phyloP scores from a whole-genome alignment of 2,329 filamentous ascomycete genomes.

The Colletotrichum spaethianum region DNA sequence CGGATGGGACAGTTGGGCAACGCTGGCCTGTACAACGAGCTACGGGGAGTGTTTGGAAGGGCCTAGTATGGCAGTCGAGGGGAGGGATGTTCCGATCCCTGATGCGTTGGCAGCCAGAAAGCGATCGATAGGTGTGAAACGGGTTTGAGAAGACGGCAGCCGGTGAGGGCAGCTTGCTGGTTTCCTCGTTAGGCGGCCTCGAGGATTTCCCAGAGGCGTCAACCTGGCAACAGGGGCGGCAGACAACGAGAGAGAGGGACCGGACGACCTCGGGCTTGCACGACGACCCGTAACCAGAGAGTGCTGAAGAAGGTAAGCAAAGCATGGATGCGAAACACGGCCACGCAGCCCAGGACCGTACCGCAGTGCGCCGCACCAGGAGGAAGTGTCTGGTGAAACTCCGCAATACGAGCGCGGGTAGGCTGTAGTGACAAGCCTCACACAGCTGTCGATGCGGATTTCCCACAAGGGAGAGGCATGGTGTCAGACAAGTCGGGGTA shows the following conservation, averaged over 20 bases:
- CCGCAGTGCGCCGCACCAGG: constrained; percentile 9
- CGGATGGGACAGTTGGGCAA: constrained; percentile 3
- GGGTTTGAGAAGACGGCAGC: constrained; percentile 23
- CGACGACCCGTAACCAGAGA: constrained; percentile 9
- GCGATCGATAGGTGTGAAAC: constrained; percentile 33
- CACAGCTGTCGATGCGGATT: constrained; percentile 28
- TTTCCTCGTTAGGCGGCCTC: constrained; percentile 6
- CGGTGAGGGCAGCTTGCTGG: constrained; percentile 2
- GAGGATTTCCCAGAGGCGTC: constrained; percentile 20
- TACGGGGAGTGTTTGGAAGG: constrained; percentile 26
- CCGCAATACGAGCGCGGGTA: constrained; percentile 30
- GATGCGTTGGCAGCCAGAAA: constrained; percentile 7
- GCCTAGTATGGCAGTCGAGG: constrained; percentile 19
- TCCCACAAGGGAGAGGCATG: constrained; percentile 3
- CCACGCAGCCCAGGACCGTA: constrained; percentile 25
- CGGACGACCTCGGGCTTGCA: constrained; percentile 14
- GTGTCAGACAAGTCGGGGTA: not conserved
- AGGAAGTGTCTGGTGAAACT: constrained; percentile 38
- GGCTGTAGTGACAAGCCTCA: constrained; percentile 2
- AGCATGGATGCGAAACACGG: constrained; percentile 36
- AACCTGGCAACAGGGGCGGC: constrained; percentile 14
- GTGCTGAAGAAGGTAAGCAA: constrained; percentile 30
- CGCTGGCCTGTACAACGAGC: constrained; percentile 9
- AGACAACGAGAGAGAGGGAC: not conserved
- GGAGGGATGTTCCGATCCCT: constrained; percentile 22